phyloP scores from a whole-genome alignment of 2,329 filamentous ascomycete genomes.

The Trichoderma pleuroti region DNA sequence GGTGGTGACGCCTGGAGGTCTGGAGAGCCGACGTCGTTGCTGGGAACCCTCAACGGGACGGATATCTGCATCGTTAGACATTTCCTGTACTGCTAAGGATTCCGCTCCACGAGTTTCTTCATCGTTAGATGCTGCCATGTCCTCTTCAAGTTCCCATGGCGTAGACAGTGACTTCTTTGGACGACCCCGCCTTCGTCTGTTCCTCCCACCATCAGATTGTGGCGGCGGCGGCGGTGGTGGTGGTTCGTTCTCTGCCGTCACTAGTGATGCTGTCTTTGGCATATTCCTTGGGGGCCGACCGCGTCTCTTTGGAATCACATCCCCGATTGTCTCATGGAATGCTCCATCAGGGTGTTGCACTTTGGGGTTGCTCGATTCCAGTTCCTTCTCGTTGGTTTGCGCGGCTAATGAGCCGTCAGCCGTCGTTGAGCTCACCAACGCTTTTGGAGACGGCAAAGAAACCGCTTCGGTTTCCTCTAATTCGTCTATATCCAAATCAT shows the following conservation, averaged over 20 bases:
- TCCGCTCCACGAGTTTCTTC: conserved; percentile 20
- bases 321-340: background rate
- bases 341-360: background rate
- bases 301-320: conserved; percentile 22
- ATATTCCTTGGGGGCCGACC: conserved; percentile 34
- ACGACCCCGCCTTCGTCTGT: conserved; percentile 29
- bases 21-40: conserved; percentile 25
- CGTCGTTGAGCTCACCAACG: conserved; percentile 9
- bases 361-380: background rate
- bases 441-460: background rate
- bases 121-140: background rate
- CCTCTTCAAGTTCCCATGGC: background rate
- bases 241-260: background rate
- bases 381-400: background rate
- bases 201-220: background rate
- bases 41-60: conserved; percentile 4
- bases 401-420: conserved; percentile 24
- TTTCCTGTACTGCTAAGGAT: conserved; percentile 22
- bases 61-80: conserved; percentile 8
- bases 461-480: conserved; percentile 42
- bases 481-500: conserved; percentile 39
- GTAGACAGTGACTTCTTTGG: conserved; percentile 25
- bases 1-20: conserved; percentile 28
- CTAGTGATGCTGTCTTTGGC: conserved; percentile 8
- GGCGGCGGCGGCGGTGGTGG: background rate